Base-by-base conservation (phyloP, 306 rosid genomes). In the Sesbania bispinosa region DNA sequence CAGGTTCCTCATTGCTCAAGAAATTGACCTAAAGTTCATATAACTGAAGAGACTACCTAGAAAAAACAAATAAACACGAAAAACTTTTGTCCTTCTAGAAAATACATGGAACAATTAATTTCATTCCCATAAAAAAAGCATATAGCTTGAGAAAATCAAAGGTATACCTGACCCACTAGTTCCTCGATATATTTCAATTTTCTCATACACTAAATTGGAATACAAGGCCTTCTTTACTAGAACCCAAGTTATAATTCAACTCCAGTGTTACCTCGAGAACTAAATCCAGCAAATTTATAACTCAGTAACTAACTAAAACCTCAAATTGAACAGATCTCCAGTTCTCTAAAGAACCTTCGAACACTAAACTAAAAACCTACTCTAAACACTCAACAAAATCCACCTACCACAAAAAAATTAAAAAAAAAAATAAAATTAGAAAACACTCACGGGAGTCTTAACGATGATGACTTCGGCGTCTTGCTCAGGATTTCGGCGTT, bases 391-490 rank as follows among this genome's bases (percentile, higher is more conserved):
- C n/a, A 10, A 16, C n/a, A 35, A 73, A 55, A 61, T 26, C 43
- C 13, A 24, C 16, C 9, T 19, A n/a, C 71, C 30, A 14, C 6
- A 0, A 7, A 38, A 64, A 32, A 18, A 0, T 7, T 9, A 0
- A 1, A 6, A 24, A 76, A 67, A 62, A 14, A 59, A 30, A n/a
- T 0, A 7, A 63, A 51, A 78, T 2, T 10, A 43, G 38, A 1
- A 23, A 26, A 46, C 2, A 73, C 92, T 81, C 30, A 94, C 98
- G 0, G 88, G 84, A 46, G 96, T 59, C 80, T 80, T 90, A 36
- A 94, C 84, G 23, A 82, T 74, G 62, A 94, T 79, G 73, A 82
- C 88, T 38, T 90, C 96, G 0, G 84, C 16, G 36, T 84, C 79
- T 0, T 69, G 90, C 54, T 90, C 90, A 29, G 79, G 39, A 78